Evolutionary conservation across 1,139 yeast species (phyloP), one percentile per base, ranked within the genome.

Genomic region (Suhomyces ambrosiae): DNA sequence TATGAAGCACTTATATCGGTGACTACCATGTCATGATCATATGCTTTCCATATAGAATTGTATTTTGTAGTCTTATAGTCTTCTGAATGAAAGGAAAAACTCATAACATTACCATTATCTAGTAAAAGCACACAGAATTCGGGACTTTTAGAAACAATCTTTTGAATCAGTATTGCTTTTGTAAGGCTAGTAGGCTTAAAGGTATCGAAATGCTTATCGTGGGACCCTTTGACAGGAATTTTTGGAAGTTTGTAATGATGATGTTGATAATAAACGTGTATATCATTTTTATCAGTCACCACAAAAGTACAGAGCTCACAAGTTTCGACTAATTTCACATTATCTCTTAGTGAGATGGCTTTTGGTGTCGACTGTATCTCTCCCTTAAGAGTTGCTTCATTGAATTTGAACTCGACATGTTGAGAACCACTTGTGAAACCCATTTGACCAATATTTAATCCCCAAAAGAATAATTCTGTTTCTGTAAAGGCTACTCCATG

Each of bases 361-460:
- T 69, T 66, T 0, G 89, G 86, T 9, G 46, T 49, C 10, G 42
- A n/a, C 39, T 66, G 68, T 1, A 64, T 36, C 23, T 58, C 50
- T 5, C 79, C 78, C 49, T 60, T 64, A 36, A 52, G 53, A 4
- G 54, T 42, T 2, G 56, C 52, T 30, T 61, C 63, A 22, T 58
- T 57, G 2, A 63, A 41, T 21, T 60, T 60, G 30, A 61, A 56
- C 11, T 65, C 68, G 8, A 56, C 37, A 19, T 52, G 52, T 3
- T 33, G 37, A 8, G 48, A 41, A 4, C 37, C 36, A 3, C 54
- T 28, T 7, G 60, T 42, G 31, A 79, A 69, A 1, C 95, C 95
- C 82, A 90, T 81, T 56, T 90, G 97, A 0, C 97, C 97, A 21
- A 80, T 64, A 54, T 88, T 86, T 22, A 84, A 63, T 0, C 97